A percentile compares a stretch with the other conserved stretches of the same genome.
Conservation (phyloP, 768 basidiomycete genomes). For the Lepiota brunneoincarnata region DNA sequence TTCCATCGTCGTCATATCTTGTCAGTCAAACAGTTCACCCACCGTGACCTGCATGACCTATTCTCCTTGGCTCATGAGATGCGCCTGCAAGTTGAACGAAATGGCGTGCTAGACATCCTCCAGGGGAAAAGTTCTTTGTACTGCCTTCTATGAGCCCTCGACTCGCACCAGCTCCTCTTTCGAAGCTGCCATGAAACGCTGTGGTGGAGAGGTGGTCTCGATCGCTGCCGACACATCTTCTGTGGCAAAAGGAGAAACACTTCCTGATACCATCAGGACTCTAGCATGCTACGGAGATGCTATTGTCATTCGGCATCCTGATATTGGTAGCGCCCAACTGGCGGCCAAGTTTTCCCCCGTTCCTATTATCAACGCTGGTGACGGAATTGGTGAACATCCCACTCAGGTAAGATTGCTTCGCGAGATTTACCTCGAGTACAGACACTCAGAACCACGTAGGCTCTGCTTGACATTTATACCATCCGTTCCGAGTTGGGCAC, state of each 20-base stretch:
- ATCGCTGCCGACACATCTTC: conserved; percentile 81
- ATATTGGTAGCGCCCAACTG: conserved; percentile 87
- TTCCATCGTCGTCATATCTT: conserved; percentile 95
- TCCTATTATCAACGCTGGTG: conserved; percentile 95
- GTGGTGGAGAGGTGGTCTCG: conserved; percentile 93
- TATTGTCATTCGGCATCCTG: conserved; percentile 92
- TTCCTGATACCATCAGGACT: conserved; percentile 92
- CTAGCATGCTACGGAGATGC: conserved; percentile 95
- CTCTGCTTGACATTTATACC: conserved; percentile 85
- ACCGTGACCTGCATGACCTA: conserved; percentile 87
- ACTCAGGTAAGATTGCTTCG: conserved; percentile 66
- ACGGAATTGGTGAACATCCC: conserved; percentile 96
- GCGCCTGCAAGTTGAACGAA: conserved; percentile 93
- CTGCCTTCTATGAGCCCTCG: conserved; percentile 94
- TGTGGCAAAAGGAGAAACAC: conserved; percentile 88
- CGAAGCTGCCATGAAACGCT: conserved; percentile 98
- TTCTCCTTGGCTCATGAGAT: conserved; percentile 96
- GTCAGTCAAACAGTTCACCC: conserved; percentile 89
- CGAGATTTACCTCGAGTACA: neutral
- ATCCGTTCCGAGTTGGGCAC: conserved; percentile 98
- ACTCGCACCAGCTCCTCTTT: conserved; percentile 96
- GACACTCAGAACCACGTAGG: conserved; percentile 37
- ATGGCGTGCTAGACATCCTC: conserved; percentile 83
- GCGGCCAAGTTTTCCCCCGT: conserved; percentile 97
- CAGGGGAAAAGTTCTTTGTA: conserved; percentile 90